A percentile compares a stretch with the other conserved stretches of the same genome.
phyloP scores from a whole-genome alignment of 768 basidiomycete genomes.

The Phaeotremella skinneri region DNA sequence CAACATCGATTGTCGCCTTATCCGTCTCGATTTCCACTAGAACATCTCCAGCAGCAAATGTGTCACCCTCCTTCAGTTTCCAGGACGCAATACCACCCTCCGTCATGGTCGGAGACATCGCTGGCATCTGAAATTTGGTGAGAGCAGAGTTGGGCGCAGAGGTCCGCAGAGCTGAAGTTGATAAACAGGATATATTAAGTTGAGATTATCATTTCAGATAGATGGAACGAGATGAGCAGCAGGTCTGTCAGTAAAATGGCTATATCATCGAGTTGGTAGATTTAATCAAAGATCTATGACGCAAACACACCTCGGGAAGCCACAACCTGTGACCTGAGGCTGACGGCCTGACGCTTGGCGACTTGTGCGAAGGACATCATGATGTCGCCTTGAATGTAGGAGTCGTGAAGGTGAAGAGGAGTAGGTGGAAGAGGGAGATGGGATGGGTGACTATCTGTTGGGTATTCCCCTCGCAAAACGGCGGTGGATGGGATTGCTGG shows the following conservation, averaged over 20 bases:
- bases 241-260: not conserved
- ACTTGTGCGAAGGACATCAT: conserved; percentile 47
- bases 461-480: not conserved
- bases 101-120: conserved; percentile 99
- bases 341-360: conserved; percentile 35
- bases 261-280: not conserved
- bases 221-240: too few relatives aligned
- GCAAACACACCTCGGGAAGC: conserved; percentile 33
- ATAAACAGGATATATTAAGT: not conserved
- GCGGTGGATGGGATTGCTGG: not conserved
- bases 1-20: conserved; percentile 99
- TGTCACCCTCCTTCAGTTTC: conserved; percentile 95
- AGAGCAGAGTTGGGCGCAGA: conserved; percentile 76
- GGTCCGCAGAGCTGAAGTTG: conserved; percentile 78
- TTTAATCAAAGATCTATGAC: too few relatives aligned
- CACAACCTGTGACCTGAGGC: conserved; percentile 33
- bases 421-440: not conserved
- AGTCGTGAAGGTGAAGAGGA: not conserved
- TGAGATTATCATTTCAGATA: not conserved
- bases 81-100: conserved; percentile 97
- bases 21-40: conserved; percentile 99
- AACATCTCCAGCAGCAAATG: conserved; percentile 86
- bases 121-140: conserved; percentile 88
- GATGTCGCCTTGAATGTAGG: conserved; percentile 1
- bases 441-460: not conserved